Base-by-base conservation (phyloP, 495 filamentous ascomycete genomes). In the Achaetomiella virescens region DNA sequence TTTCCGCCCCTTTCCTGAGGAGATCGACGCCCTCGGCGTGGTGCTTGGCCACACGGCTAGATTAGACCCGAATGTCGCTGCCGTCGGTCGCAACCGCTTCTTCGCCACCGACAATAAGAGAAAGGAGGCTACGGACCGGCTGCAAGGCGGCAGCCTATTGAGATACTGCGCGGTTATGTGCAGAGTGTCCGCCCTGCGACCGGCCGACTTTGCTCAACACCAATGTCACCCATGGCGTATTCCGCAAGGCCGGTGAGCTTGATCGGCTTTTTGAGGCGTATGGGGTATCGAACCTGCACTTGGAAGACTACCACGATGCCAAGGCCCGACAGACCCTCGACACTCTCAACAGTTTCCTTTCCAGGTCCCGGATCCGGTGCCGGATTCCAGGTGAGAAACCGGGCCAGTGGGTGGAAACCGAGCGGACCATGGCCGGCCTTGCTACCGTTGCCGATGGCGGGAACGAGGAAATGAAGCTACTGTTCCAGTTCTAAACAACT, bases 161-260 rank as follows among this genome's bases (percentile, higher is more conserved):
- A 79, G 12, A 68, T 71, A 3, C 66, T 85, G 0, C 79, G 86
- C 47, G 86, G 87, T 0, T 89, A 79, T 60, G 87, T 86, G 56
- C 74, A 83, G 49, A 88, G 84, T 67, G 79, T 84, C 15, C 83
- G 86, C 21, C 73, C 78, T 0, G 84, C 82, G 9, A 88, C 86
- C 3, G 78, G 80, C 3, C 77, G 85, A 6, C 60, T 87, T 70
- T 88, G 1, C 66, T 87, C 4, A 88, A 89, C 50, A 77, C 81
- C 31, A 79, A 81, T 43, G 73, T 78, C 8, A 71, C 72, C 6
- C 73, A 79, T 41, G 73, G 71, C 9, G 69, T 78, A 6, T 81
- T 81, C 55, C 69, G 76, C 3, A 44, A 48, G 3, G n/a, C 48
- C 1, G 59, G 67, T 17, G 21, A 24, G 1, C 53, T 76, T 0